Conservation (phyloP, 2,329 filamentous ascomycete genomes). For the Xylaria sp. region DNA sequence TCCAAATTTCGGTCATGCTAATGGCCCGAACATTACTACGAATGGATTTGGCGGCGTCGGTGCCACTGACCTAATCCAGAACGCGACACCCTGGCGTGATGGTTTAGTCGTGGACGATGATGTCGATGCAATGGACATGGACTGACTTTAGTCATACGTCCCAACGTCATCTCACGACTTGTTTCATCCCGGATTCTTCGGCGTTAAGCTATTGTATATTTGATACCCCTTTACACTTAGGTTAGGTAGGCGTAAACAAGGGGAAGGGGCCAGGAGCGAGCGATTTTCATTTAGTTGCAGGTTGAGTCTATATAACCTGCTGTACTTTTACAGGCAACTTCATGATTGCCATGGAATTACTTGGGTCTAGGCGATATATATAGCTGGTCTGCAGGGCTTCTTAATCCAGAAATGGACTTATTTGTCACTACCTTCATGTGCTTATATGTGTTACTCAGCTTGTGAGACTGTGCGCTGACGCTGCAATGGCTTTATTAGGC, state of each 20-base stretch:
- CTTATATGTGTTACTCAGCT: no score
- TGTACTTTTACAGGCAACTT: not conserved
- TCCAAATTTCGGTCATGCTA: no score
- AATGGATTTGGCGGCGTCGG: not conserved
- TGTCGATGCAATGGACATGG: slow-evolving; percentile 71
- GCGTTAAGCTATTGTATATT: not conserved
- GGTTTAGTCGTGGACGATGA: slow-evolving; percentile 47
- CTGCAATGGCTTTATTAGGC: no score
- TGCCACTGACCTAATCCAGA: not conserved
- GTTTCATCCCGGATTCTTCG: not conserved
- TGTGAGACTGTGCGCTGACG: no score
- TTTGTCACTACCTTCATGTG: no score
- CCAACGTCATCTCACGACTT: not conserved
- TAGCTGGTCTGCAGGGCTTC: no score
- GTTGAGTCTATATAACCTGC: not conserved
- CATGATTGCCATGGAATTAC: not conserved
- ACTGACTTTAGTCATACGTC: slow-evolving; percentile 36
- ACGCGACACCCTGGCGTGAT: slow-evolving; percentile 1
- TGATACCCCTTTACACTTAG: slow-evolving; percentile 1
- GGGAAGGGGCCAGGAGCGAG: not conserved
- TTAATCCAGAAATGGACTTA: no score
- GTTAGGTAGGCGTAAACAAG: slow-evolving; percentile 16
- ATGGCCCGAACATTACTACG: not conserved
- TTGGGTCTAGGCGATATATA: no score
- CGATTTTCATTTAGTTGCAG: not conserved